Evolutionary conservation across 2,329 filamentous ascomycete genomes (phyloP), one percentile per base, ranked within the genome.

Genomic region (Ilyonectria destructans): DNA sequence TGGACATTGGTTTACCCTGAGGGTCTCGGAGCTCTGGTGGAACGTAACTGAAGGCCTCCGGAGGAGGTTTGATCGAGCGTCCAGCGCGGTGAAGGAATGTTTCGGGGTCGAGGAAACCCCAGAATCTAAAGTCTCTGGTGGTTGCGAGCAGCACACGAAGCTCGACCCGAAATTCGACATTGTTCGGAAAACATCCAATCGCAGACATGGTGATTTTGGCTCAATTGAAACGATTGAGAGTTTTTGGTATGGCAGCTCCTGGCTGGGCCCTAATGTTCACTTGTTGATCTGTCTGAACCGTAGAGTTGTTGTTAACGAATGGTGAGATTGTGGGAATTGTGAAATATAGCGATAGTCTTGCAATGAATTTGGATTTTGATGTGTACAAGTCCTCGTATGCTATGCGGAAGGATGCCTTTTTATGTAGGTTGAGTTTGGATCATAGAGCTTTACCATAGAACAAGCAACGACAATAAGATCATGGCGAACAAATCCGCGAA

Each of bases 161-260:
- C 46, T 58, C 54, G 17, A 65, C n/a, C 40, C 31, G 54, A 23
- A 58, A 65, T n/a, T 58, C 56, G 46, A 58, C 31, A 21, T 12
- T 58, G 3, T 4, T 19, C 12, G 62, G 55, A 17, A 59, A 23
- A 5, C 29, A 21, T 37, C 45, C 8, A 3, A 43, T 17, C 48
- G 37, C 12, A 43, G 40, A 5, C 40, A 55, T 49, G 29, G 19
- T 17, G 15, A 15, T 43, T 7, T 56, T n/a, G 23, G 23, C 40
- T 43, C 35, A 29, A 15, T 40, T 33, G 31, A 35, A 2, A 21
- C 4, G n/a, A 7, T 43, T 43, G 40, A 19, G 40, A 8, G 40
- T n/a, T 3, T 43, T 43, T 43, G 40, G 15, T n/a, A 17, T n/a
- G 40, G 40, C 12, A n/a, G n/a, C 17, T 40, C 4, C 17, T 19